Percentiles rank a stretch among this genome's conserved stretches.
Evolutionary conservation across 2,329 filamentous ascomycete genomes (phyloP).

Genomic region (Leptographium galeiforme): DNA sequence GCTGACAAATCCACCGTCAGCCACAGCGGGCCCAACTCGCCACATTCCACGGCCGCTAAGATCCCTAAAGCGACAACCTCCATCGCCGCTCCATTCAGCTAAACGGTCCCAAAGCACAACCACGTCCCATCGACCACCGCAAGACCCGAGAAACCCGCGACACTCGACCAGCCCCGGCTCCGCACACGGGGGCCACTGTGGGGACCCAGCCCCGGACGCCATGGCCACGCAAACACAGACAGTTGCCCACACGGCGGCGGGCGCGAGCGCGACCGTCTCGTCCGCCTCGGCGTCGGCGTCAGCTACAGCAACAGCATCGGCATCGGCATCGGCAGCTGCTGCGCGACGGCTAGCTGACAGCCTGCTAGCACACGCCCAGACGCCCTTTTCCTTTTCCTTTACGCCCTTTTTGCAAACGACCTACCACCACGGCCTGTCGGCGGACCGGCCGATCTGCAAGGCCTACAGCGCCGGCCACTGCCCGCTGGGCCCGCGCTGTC

Average conservation of each 20-base stretch:
- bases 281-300: neutral
- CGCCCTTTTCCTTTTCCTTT: slow-evolving; percentile 64
- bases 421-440: slow-evolving; percentile 71
- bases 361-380: slow-evolving; percentile 44
- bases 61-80: too few species aligned
- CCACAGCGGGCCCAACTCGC: too few species aligned
- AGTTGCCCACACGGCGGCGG: neutral
- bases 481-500: slow-evolving; percentile 69
- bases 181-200: too few species aligned
- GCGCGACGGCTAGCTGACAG: slow-evolving; percentile 23
- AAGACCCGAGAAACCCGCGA: too few species aligned
- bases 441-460: slow-evolving; percentile 70
- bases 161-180: too few species aligned
- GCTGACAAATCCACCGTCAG: too few species aligned
- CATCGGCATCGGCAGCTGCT: slow-evolving; percentile 8
- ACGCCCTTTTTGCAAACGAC: slow-evolving; percentile 70
- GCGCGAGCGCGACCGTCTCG: neutral
- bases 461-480: slow-evolving; percentile 73
- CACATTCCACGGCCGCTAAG: too few species aligned
- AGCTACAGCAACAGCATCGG: neutral
- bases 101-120: too few species aligned
- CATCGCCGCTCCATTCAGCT: too few species aligned
- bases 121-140: too few species aligned
- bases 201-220: too few species aligned
- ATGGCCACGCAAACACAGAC: neutral